Evolutionary conservation across 495 filamentous ascomycete species (phyloP).

Genomic region (Hyaloscypha variabilis): DNA sequence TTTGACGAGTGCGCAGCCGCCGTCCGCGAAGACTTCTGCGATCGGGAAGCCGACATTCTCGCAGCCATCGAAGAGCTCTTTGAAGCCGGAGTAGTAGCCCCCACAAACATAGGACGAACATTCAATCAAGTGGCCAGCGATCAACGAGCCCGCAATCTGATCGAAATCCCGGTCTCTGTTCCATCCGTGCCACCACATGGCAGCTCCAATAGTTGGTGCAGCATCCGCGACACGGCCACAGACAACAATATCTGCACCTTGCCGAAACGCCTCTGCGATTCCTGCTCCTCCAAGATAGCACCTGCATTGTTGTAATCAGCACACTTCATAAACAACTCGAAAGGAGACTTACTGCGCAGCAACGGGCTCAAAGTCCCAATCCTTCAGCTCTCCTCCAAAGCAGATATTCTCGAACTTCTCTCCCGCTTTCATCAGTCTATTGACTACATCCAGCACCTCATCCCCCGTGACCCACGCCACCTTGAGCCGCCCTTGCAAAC

Average conservation of each 20-base stretch:
- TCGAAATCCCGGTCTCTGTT: too few relatives aligned
- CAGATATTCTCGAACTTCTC: conserved; percentile 25
- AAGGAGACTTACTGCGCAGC: conserved; percentile 57
- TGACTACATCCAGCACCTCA: conserved; percentile 23
- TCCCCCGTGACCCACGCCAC: conserved; percentile 52
- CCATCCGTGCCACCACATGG: too few relatives aligned
- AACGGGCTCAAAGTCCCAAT: conserved; percentile 56
- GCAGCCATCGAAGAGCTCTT: not conserved
- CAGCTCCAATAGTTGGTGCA: too few relatives aligned
- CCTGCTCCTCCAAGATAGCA: too few relatives aligned
- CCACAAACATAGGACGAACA: conserved; percentile 58
- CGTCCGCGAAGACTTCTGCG: conserved; percentile 54
- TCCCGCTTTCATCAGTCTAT: conserved; percentile 8
- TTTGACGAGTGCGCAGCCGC: too few relatives aligned
- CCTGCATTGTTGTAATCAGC: too few relatives aligned
- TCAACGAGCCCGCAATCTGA: too few relatives aligned
- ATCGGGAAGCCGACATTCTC: conserved; percentile 38
- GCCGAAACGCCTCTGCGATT: too few relatives aligned
- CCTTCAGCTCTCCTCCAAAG: conserved; percentile 19
- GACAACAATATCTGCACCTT: too few relatives aligned
- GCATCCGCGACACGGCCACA: too few relatives aligned
- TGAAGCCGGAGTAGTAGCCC: conserved; percentile 59
- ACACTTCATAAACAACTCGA: too few relatives aligned
- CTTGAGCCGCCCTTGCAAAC: too few relatives aligned
- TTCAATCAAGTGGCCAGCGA: conserved; percentile 39